These are phyloP conservation scores for Cystofilobasidium capitatum DNA, from an alignment of 768 basidiomycete species.

Conservation along the genomic window DNA sequence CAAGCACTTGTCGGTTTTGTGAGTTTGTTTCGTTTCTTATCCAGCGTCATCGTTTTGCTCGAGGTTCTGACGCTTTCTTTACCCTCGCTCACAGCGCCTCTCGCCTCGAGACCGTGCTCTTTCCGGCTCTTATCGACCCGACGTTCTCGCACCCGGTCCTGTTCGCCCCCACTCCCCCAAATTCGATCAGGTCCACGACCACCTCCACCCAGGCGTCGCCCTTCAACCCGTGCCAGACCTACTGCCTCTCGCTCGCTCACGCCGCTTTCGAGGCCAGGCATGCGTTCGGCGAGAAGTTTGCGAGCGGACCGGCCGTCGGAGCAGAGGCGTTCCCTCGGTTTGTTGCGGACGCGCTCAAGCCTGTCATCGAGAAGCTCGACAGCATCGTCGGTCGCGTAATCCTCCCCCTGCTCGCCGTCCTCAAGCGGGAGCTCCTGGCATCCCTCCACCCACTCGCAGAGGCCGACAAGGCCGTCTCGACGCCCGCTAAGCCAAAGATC, in stretches of 20 bases:
- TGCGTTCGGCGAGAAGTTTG: conserved; percentile 9
- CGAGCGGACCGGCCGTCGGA: neutral
- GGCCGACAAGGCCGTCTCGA: neutral
- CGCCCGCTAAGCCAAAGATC: neutral
- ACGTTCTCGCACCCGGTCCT: conserved; percentile 23
- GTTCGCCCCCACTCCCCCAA: conserved; percentile 3
- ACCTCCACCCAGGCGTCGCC: conserved; percentile 10
- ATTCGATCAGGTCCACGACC: neutral
- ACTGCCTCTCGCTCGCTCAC: conserved; percentile 22
- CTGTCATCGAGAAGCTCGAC: conserved; percentile 26
- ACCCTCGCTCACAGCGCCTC: conserved; percentile 14
- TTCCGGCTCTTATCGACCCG: conserved; percentile 22
- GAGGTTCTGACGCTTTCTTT: neutral
- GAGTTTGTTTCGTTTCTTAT: conserved; percentile 1
- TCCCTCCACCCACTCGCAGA: conserved; percentile 11
- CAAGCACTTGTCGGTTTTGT: conserved; percentile 28
- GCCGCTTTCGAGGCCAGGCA: conserved; percentile 20
- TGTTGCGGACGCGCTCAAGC: conserved; percentile 22
- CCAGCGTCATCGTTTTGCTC: neutral
- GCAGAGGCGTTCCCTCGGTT: conserved; percentile 18
- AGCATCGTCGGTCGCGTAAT: conserved; percentile 21
- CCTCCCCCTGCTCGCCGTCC: conserved; percentile 18
- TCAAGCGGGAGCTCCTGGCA: conserved; percentile 22
- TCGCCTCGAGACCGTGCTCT: conserved; percentile 22
- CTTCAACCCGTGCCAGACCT: conserved; percentile 26